Evolutionary conservation across 345 rosid genomes (phyloP).

Genomic region (Balakata baccata): DNA sequence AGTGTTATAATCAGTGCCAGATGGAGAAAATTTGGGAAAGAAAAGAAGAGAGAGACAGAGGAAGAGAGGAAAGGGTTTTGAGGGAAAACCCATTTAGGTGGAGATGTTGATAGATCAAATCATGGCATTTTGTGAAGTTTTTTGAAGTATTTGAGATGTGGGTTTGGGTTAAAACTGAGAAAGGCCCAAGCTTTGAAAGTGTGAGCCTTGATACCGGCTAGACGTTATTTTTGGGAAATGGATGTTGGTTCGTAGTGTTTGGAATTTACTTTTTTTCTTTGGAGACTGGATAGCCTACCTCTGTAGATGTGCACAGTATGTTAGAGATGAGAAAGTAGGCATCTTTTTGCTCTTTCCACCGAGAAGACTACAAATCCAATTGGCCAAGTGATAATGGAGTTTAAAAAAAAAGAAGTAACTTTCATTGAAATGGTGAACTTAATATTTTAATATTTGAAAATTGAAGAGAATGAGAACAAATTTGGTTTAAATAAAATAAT

Average conservation of each 20-base stretch:
- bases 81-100: slow-evolving; percentile 36
- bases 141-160: slow-evolving; percentile 24
- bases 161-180: slow-evolving; percentile 23
- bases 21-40: slow-evolving; percentile 38
- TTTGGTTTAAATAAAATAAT: slow-evolving; percentile 8
- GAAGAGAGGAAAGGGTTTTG: slow-evolving; percentile 36
- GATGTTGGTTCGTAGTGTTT: slow-evolving; percentile 22
- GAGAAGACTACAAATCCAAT: slow-evolving; percentile 11
- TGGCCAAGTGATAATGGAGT: slow-evolving; percentile 11
- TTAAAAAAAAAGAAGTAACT: neutral
- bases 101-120: slow-evolving; percentile 41
- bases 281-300: slow-evolving; percentile 33
- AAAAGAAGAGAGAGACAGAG: slow-evolving; percentile 34
- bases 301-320: slow-evolving; percentile 25
- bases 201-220: slow-evolving; percentile 12
- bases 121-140: slow-evolving; percentile 39
- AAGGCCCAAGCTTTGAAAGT: slow-evolving; percentile 13
- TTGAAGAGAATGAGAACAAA: slow-evolving; percentile 34
- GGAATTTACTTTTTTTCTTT: slow-evolving; percentile 15
- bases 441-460: slow-evolving; percentile 18
- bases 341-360: slow-evolving; percentile 9
- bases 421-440: slow-evolving; percentile 18
- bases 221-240: neutral
- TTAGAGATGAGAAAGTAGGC: slow-evolving; percentile 19
- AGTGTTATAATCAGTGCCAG: slow-evolving; percentile 57